Evolutionary conservation across 257 asterid genomes (phyloP).

Genomic region (Knoxia roxburghii): DNA sequence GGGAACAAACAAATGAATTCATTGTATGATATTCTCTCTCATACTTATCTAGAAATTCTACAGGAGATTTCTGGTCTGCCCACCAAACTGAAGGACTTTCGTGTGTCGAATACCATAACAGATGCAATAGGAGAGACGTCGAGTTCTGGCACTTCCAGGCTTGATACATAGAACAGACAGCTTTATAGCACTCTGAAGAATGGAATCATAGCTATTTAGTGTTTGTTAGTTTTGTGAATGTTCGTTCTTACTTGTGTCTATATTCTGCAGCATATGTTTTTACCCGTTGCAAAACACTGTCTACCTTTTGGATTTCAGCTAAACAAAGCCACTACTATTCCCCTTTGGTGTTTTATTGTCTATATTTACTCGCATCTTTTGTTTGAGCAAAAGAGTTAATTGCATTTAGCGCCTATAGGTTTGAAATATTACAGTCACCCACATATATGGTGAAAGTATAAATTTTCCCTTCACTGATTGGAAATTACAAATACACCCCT

Average conservation of each 20-base stretch:
- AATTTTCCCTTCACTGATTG: too few species aligned
- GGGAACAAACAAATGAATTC: not conserved
- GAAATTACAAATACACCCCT: too few species aligned
- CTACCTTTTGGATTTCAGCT: too few species aligned
- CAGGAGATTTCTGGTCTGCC: conserved; percentile 90
- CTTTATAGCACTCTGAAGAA: conserved; percentile 39
- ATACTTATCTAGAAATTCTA: not conserved
- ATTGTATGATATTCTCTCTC: not conserved
- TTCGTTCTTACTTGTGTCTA: not conserved
- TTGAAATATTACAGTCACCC: too few species aligned
- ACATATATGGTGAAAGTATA: too few species aligned
- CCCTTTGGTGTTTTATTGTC: too few species aligned
- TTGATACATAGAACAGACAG: conserved; percentile 62
- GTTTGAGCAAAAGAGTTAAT: too few species aligned
- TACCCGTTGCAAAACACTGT: too few species aligned
- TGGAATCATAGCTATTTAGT: not conserved
- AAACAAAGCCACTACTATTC: too few species aligned
- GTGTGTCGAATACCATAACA: conserved; percentile 38
- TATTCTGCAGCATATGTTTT: too few species aligned
- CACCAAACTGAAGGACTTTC: conserved; percentile 61
- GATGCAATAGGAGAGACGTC: conserved; percentile 76
- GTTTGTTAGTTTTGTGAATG: not conserved
- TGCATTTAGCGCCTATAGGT: too few species aligned
- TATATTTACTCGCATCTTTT: too few species aligned
- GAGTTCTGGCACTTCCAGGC: conserved; percentile 69